Conservation (phyloP, 441 rosid species). For the Populus hybrid region DNA sequence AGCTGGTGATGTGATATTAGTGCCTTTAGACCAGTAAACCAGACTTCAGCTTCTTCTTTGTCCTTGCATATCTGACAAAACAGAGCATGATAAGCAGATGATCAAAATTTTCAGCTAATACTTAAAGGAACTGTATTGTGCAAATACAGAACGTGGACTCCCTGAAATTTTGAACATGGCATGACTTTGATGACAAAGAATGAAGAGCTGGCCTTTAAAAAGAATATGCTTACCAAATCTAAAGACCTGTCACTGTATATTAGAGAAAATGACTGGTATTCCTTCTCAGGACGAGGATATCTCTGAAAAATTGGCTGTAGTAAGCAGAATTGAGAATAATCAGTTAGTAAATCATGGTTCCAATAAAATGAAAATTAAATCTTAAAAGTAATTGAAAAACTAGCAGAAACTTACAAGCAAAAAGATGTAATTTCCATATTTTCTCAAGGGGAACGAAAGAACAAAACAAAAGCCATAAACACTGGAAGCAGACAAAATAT, state of each 20-base stretch:
- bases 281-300: conserved; percentile 59
- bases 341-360: background rate
- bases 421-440: background rate
- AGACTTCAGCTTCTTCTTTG: conserved; percentile 62
- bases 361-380: background rate
- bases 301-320: conserved; percentile 95
- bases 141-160: background rate
- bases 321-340: conserved; percentile 16
- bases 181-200: background rate
- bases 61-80: conserved; percentile 48
- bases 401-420: background rate
- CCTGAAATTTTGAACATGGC: background rate
- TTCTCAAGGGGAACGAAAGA: background rate
- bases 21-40: conserved; percentile 98
- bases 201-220: background rate
- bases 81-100: background rate
- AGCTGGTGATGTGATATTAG: conserved; percentile 73
- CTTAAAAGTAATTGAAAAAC: background rate
- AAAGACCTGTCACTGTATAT: conserved; percentile 32
- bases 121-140: background rate
- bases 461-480: background rate
- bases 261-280: conserved; percentile 41
- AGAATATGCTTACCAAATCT: conserved; percentile 30
- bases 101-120: background rate
- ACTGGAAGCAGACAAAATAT: background rate